Evolutionary conservation across 306 rosid species (phyloP).

Genomic region (Sicyos edulis): DNA sequence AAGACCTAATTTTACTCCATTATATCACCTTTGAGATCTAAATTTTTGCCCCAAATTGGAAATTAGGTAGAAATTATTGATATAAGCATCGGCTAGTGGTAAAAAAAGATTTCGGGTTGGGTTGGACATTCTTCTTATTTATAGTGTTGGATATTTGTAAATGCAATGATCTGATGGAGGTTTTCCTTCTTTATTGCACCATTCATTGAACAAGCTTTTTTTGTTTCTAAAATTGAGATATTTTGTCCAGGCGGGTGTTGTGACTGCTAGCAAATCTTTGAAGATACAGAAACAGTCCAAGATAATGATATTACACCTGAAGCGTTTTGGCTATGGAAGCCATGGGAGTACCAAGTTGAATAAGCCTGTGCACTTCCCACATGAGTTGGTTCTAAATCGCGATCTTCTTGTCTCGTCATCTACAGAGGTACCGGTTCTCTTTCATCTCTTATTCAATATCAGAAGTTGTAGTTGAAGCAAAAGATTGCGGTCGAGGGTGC

Average conservation of each 20-base stretch:
- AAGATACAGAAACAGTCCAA: constrained; percentile 68
- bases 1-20: background rate
- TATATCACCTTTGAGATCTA: background rate
- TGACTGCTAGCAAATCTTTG: constrained; percentile 70
- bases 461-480: background rate
- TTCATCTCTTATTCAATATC: background rate
- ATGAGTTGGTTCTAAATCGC: constrained; percentile 64
- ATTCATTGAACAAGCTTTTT: too few species aligned
- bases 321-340: constrained; percentile 88
- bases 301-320: constrained; percentile 86
- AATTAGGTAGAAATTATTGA: background rate
- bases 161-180: background rate
- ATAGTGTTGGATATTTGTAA: background rate
- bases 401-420: constrained; percentile 63
- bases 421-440: constrained; percentile 40
- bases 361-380: constrained; percentile 80
- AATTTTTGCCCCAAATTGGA: background rate
- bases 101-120: too few species aligned
- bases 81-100: too few species aligned
- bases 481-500: background rate
- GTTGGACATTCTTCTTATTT: too few species aligned
- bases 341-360: constrained; percentile 95
- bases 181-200: background rate
- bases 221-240: constrained; percentile 13
- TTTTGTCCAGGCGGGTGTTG: constrained; percentile 60